Evolutionary conservation across 2,329 filamentous ascomycete genomes (phyloP), one percentile per base, ranked within the genome.

Genomic region (Curvularia sp.): DNA sequence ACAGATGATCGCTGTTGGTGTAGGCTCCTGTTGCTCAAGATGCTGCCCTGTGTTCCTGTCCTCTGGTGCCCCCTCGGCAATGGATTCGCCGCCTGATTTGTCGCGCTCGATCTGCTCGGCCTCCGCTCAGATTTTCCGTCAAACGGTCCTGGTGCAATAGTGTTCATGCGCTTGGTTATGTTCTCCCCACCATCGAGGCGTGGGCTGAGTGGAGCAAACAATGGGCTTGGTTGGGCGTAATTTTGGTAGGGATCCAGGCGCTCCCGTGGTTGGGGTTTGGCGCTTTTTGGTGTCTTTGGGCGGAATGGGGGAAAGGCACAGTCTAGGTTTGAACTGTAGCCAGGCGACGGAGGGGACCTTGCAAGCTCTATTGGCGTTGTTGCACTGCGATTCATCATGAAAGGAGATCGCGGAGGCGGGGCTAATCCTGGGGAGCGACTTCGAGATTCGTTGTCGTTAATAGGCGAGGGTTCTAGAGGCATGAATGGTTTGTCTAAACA

Each of bases 101-200:
- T 64, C 76, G 78, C 64, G 78, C 76, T 62, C 9, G 71, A 64
- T 55, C 70, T 73, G 35, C 72, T 74, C 24, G 74, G 74, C 55
- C 72, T 70, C 42, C 72, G 65, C 30, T 72, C 65, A 31, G 62
- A 51, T 77, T 31, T 64, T 46, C 82, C 74, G 62, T 87, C 86
- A 66, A 91, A 90, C 0, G 89, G 88, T 0, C 87, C 88, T 1
- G 88, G 86, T 1, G 86, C 82, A 68, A 91, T 88, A 8, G 80
- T 83, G 64, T 90, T 85, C 82, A 91, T 86, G 51, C 86, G 84
- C 61, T 85, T 83, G 65, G 89, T 69, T 28, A 91, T 48, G 52
- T 75, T 80, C 49, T 74, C 78, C 57, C 76, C 77, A 18, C 72
- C 78, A 63, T 76, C 75, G 1, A 69, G 71, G 33, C 73, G 74